Evolutionary conservation across 2,329 filamentous ascomycete genomes (phyloP), one percentile per base, ranked within the genome.

Genomic region (Colletotrichum tamarilloi): DNA sequence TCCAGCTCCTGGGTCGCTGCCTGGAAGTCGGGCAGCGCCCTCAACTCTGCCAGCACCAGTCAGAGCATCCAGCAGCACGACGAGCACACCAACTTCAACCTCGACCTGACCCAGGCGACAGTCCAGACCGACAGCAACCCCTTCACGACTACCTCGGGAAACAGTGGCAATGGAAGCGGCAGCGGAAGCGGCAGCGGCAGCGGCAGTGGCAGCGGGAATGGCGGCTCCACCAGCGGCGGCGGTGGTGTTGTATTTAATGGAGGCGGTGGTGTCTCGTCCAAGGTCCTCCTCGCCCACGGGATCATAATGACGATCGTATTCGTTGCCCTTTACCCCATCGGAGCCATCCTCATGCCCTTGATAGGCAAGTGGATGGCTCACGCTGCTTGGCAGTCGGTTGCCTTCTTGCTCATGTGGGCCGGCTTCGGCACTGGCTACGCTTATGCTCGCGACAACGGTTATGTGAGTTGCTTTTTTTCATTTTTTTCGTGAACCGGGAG

Each of bases 251-350:
- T 71, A 74, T 74, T 74, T 72, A 74, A 62, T 62, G 70, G 68
- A 16, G 72, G 68, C 14, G 67, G 64, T 26, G 74, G 75, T 30
- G 77, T 62, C 19, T 74, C 72, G 42, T 56, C 75, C 12, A 78
- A 77, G 4, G 77, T 84, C 9, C 60, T 85, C 19, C 78, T 84
- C 6, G 80, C 86, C 0, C 90, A 92, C 74, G 91, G 90, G 62
- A 84, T 91, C 76, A 82, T 92, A 77, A 91, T 92, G 90, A 86
- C 87, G 30, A 78, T 92, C 58, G 87, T 88, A 22, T 90, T 92
- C 75, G 85, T 89, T 4, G 77, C 89, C 14, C 81, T 91, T 26
- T 92, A 91, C 75, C 91, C 91, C 1, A 75, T 92, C 3, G 91
- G 90, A 5, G 85, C 91, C 9, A 82, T 90, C 4, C 78, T 91